These are phyloP conservation scores for Xylaria cubensis DNA, from an alignment of 495 filamentous ascomycete genomes.

Conservation along the genomic window DNA sequence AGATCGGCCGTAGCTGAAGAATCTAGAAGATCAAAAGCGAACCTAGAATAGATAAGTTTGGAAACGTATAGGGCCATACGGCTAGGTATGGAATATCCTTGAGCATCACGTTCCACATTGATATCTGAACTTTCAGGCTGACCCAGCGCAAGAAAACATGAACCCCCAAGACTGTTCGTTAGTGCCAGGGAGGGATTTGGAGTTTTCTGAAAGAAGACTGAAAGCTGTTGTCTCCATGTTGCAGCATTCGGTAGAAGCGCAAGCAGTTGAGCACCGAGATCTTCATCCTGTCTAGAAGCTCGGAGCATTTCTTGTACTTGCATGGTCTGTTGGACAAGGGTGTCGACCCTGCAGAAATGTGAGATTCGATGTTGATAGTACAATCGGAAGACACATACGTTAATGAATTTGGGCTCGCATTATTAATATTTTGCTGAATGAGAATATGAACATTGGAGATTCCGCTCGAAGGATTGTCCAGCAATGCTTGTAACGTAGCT, in stretches of 20 bases:
- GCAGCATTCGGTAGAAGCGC: slow-evolving; percentile 50
- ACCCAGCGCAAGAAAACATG: slow-evolving; percentile 66
- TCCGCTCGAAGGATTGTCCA: slow-evolving; percentile 42
- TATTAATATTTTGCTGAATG: slow-evolving; percentile 51
- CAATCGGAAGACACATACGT: slow-evolving; percentile 39
- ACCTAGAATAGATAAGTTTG: slow-evolving; percentile 54
- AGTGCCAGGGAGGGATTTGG: slow-evolving; percentile 72
- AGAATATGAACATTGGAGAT: slow-evolving; percentile 44
- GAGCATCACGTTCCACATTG: slow-evolving; percentile 60
- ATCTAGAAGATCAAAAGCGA: slow-evolving; percentile 41
- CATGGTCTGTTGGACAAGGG: slow-evolving; percentile 51
- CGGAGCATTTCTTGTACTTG: slow-evolving; percentile 31
- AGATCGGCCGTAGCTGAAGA: slow-evolving; percentile 45
- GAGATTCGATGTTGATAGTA: slow-evolving; percentile 15
- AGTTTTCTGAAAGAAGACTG: slow-evolving; percentile 60
- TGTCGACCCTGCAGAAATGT: slow-evolving; percentile 46
- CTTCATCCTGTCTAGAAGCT: slow-evolving; percentile 33
- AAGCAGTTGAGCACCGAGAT: slow-evolving; percentile 16
- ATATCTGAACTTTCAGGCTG: slow-evolving; percentile 32
- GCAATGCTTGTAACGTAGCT: slow-evolving; percentile 36
- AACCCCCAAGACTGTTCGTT: slow-evolving; percentile 72
- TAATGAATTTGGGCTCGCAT: slow-evolving; percentile 47
- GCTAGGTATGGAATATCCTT: slow-evolving; percentile 73
- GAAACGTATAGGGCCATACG: slow-evolving; percentile 74
- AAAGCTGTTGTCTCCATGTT: slow-evolving; percentile 57